Conservation (phyloP, 345 rosid species). For the Eucalyptus shirleyi region DNA sequence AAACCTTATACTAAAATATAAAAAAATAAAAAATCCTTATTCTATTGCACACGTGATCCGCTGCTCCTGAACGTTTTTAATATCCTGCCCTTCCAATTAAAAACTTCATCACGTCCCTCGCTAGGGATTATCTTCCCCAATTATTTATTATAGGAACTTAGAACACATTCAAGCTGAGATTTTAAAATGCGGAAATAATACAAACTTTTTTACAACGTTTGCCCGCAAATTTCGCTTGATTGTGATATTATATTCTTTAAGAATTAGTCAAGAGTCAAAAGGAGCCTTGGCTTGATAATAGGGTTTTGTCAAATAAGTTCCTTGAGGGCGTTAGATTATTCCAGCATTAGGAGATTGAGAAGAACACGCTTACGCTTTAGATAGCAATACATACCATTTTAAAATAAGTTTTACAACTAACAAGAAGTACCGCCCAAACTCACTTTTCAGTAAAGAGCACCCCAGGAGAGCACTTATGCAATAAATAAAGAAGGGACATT, state of each 20-base stretch:
- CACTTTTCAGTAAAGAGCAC: background rate
- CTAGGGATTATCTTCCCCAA: background rate
- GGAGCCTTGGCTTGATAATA: background rate
- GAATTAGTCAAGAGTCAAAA: background rate
- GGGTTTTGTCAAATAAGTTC: background rate
- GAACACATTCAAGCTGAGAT: background rate
- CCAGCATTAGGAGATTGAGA: background rate
- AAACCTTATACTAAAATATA: background rate
- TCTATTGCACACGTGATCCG: background rate
- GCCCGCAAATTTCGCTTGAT: background rate
- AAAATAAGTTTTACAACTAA: background rate
- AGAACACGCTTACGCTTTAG: background rate
- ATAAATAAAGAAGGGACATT: background rate
- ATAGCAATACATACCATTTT: background rate
- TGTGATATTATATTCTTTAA: background rate
- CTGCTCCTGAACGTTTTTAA: background rate
- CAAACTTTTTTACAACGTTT: background rate
- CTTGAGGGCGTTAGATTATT: background rate
- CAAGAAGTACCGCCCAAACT: background rate
- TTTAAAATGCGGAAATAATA: background rate
- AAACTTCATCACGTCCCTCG: background rate
- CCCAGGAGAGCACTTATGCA: background rate
- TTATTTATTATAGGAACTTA: background rate
- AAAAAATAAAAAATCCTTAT: background rate
- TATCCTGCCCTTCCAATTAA: background rate